phyloP scores from a whole-genome alignment of 306 rosid species.

The Abrus precatorius region DNA sequence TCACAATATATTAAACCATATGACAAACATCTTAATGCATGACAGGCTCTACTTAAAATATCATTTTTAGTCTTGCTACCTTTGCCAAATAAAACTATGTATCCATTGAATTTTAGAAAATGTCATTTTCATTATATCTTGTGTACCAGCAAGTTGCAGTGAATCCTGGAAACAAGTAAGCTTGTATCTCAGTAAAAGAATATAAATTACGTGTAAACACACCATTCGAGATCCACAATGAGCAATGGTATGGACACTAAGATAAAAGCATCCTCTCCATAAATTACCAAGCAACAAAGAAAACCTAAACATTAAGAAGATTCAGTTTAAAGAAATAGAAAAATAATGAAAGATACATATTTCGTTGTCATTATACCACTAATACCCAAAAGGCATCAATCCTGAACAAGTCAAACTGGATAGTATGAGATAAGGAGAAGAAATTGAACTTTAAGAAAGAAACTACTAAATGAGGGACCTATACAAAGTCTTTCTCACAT shows the following conservation, averaged over 20 bases:
- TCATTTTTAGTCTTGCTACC: neutral
- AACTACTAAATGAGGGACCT: slow-evolving; percentile 15
- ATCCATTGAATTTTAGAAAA: neutral
- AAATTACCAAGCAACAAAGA: neutral
- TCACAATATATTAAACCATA: slow-evolving; percentile 31
- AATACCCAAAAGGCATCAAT: neutral
- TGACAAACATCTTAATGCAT: slow-evolving; percentile 35
- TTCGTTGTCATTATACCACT: neutral
- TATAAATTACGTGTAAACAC: neutral
- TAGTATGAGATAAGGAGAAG: neutral
- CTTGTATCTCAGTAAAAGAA: neutral
- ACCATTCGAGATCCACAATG: neutral
- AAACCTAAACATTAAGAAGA: neutral
- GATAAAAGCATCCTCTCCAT: neutral
- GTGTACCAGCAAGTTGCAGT: slow-evolving; percentile 33
- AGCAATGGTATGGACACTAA: neutral
- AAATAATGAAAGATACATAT: neutral
- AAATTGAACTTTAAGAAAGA: slow-evolving; percentile 17
- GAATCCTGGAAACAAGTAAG: slow-evolving; percentile 7
- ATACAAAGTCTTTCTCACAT: neutral
- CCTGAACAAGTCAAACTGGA: neutral
- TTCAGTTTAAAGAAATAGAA: neutral
- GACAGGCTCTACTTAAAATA: neutral
- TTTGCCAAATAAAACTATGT: neutral
- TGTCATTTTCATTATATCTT: slow-evolving; percentile 7